Evolutionary conservation across 169 alveolate genomes (phyloP), one percentile per base, ranked within the genome.

Genomic region (Plasmodium cynomolgi): DNA sequence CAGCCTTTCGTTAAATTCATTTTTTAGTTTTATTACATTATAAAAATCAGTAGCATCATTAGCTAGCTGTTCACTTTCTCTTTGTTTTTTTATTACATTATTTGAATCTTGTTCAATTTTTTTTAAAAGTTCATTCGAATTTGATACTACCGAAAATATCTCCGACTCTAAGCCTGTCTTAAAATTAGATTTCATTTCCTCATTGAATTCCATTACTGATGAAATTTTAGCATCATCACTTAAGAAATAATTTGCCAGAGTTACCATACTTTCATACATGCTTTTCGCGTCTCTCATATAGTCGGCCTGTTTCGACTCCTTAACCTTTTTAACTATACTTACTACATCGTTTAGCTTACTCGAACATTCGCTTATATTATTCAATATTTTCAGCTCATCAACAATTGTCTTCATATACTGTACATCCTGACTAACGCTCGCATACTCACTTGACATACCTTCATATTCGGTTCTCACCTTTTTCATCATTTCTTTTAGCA

Each of bases 221-320:
- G 37, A 15, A n/a, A 79, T 79, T 29, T 79, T 79, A 39, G 26
- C 50, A 1, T 33, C 29, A 79, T 79, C 84, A 11, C 56, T 79
- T n/a, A 79, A 41, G 50, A 79, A 79, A 39, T 79, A 62, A 79
- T 79, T 79, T 79, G 84, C 44, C 62, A 79, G 15, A 34, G 33
- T 13, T 17, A 79, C 29, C 84, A 79, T 79, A 11, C 50, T 17
- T 79, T 20, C 84, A 79, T 37, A 29, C 56, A 79, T 79, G 26
- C 50, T 79, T 39, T 79, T 39, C 72, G 84, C 56, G 20, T 79
- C 44, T 20, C 68, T 79, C 20, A 1, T 79, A 79, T 79, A 37
- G 29, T 33, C 37, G 11, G 6, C 68, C 4, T 79, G 73, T 11
- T 37, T 39, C 8, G 84, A 34, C 20, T 39, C 68, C 13, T 79